Evolutionary conservation across 441 rosid species (phyloP).

Genomic region (Jatropha multifida): DNA sequence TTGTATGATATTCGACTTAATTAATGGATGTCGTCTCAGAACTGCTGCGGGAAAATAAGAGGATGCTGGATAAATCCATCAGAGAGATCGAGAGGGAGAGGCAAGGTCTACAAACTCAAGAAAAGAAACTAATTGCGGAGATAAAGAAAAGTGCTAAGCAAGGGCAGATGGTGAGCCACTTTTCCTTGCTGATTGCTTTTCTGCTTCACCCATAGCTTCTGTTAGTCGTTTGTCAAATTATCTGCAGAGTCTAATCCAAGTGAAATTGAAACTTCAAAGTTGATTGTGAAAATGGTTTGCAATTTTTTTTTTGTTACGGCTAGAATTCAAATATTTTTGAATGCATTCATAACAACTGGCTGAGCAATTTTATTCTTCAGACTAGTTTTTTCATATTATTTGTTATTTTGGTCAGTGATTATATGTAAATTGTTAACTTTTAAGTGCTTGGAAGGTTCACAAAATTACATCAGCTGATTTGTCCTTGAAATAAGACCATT

Average conservation of each 20-base stretch:
- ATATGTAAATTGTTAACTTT: neutral
- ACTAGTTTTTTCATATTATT: neutral
- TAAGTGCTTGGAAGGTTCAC: neutral
- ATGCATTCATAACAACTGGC: neutral
- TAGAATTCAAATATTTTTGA: neutral
- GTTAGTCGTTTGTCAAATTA: neutral
- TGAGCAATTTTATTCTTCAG: neutral
- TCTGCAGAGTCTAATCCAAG: neutral
- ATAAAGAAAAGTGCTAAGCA: constrained; percentile 85
- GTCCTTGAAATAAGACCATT: neutral
- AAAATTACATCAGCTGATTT: neutral
- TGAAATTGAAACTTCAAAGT: neutral
- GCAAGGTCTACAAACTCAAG: constrained; percentile 79
- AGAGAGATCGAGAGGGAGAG: constrained; percentile 91
- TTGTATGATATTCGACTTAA: neutral
- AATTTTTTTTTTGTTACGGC: neutral
- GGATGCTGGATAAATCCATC: constrained; percentile 92
- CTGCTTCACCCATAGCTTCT: neutral
- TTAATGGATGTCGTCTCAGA: constrained; percentile 37
- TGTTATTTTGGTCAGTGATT: neutral
- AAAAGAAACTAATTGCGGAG: constrained; percentile 83
- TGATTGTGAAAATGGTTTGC: neutral
- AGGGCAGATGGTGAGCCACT: constrained; percentile 73
- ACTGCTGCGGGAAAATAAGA: constrained; percentile 82
- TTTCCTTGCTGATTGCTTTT: neutral